Base-by-base conservation (phyloP, 2,329 filamentous ascomycete species). In the Ceratocystis destructans region DNA sequence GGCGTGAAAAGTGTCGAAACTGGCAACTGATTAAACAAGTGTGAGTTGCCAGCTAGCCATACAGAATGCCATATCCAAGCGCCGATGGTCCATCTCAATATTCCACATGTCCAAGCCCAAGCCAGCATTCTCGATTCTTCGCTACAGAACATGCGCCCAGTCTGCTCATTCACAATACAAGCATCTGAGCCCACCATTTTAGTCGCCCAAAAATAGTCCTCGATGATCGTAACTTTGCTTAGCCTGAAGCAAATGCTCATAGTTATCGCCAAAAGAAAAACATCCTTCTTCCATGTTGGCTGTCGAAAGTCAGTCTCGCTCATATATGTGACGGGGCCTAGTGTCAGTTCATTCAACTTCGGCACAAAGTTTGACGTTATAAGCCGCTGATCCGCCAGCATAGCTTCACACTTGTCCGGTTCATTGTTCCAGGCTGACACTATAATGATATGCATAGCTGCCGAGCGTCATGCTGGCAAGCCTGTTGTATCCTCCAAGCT, bases 101-200 rank as follows among this genome's bases (percentile, higher is more conserved):
- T 37, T 3, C 33, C 8, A 3, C 33, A 37, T 12, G 8, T 37
- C 48, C 48, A 10, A 20, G 22, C 6, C 10, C 48, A 6, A 20
- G 20, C 48, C 48, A 20, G 20, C 20, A 12, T 25, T 25, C 46
- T 10, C n/a, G 17, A 46, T 44, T 22, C 64, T 57, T 61, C 65
- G 64, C 31, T 46, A 37, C 64, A 68, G 68, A 79, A 80, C 71
- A 80, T 72, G 31, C 77, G 74, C 7, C 79, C 79, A 65, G 61
- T 69, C 15, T 74, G 69, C 5, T 71, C 73, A 3, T 71, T 72
- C 6, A 77, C 73, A 25, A 65, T 69, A 80, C 80, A 83, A n/a
- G 70, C 70, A 63, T 83, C 81, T 66, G 79, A 81, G 0, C 80
- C 81, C 5, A 84, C 81, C 3, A 75, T 78, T n/a, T 75, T 77